Conservation (phyloP, 371 early-diverging fungal species). For the Entomophthora muscae region DNA sequence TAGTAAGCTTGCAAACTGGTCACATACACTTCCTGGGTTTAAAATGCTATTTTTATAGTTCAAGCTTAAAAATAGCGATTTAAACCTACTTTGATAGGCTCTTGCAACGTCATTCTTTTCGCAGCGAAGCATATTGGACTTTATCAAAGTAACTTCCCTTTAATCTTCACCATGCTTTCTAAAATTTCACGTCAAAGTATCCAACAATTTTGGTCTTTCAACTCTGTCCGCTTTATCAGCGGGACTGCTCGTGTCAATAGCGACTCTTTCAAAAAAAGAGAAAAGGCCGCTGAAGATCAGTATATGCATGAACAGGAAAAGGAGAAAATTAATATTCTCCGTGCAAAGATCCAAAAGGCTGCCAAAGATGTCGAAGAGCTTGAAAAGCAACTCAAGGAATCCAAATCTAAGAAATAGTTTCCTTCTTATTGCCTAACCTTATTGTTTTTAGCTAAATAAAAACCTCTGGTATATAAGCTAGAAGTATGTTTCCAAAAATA, state of each 20-base stretch:
- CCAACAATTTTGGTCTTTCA: background rate
- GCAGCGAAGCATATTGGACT: no score
- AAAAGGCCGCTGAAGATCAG: constrained; percentile 9
- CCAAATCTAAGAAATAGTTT: background rate
- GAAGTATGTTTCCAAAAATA: no score
- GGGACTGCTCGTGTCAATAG: background rate
- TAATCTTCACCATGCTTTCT: background rate
- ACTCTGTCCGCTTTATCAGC: background rate
- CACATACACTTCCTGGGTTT: no score
- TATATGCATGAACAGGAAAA: constrained; percentile 2
- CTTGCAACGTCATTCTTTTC: no score
- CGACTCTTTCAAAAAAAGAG: constrained; percentile 5
- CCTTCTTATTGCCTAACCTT: background rate
- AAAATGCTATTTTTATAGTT: no score
- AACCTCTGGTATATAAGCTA: no score
- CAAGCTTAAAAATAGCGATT: no score
- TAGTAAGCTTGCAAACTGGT: no score
- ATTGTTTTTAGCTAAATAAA: no score
- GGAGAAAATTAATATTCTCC: constrained; percentile 3
- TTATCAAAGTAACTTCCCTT: no score
- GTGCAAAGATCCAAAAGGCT: background rate
- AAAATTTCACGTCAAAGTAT: background rate
- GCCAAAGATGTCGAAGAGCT: constrained; percentile 1
- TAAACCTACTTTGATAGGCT: no score
- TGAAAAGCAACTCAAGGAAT: constrained; percentile 3